Conservation (phyloP, 305 asterid genomes). For the Andrographis paniculata region DNA sequence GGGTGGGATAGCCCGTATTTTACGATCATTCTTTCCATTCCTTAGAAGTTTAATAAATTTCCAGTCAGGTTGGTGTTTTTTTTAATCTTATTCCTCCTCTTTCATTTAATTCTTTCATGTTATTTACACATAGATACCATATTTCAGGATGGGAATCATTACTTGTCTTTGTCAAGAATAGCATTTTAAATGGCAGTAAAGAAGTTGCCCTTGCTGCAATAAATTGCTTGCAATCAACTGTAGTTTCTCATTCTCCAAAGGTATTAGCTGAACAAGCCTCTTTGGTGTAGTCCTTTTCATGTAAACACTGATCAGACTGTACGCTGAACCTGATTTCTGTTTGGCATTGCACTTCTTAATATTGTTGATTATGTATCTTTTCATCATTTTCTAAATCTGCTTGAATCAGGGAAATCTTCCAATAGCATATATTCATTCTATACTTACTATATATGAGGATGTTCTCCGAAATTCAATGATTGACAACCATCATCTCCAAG, state of each 20-base stretch:
- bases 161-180: constrained; percentile 66
- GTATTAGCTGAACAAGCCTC: constrained; percentile 29
- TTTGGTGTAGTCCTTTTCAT: constrained; percentile 15
- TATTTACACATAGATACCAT: constrained; percentile 1
- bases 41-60: constrained; percentile 66
- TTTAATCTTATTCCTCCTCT: constrained; percentile 2
- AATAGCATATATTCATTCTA: constrained; percentile 53
- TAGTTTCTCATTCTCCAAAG: constrained; percentile 89
- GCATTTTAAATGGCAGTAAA: constrained; percentile 86
- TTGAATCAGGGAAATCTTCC: constrained; percentile 81
- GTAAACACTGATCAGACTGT: constrained; percentile 1
- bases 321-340: constrained; percentile 4
- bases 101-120: constrained; percentile 2
- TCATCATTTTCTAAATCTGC: constrained; percentile 18
- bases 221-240: constrained; percentile 86
- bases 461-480: constrained; percentile 59
- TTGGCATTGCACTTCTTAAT: constrained; percentile 11
- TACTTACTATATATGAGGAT: constrained; percentile 77
- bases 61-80: constrained; percentile 52
- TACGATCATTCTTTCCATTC: constrained; percentile 81
- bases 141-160: constrained; percentile 85
- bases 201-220: constrained; percentile 94
- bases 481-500: constrained; percentile 42
- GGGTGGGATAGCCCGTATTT: constrained; percentile 87
- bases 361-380: constrained; percentile 16